Percentiles rank a stretch among this genome's conserved stretches.
Conservation (phyloP, 768 basidiomycete genomes). For the Chlorophyllum brunneum region DNA sequence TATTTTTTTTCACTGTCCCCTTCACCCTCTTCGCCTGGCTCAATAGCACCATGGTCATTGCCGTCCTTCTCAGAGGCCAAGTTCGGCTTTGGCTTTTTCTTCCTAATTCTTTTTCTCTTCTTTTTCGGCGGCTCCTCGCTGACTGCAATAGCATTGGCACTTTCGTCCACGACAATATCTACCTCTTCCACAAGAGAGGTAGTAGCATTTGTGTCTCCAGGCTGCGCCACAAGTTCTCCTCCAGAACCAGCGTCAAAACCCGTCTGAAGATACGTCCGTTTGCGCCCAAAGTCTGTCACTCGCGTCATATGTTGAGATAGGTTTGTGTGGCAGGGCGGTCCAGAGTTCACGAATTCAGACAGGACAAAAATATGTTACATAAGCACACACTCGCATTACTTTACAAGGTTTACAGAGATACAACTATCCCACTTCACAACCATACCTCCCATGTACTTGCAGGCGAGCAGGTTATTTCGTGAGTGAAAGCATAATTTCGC, state of each 20-base stretch:
- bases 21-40: no score
- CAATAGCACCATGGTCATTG: neutral
- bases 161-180: neutral
- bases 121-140: slow-evolving; percentile 37
- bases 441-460: no score
- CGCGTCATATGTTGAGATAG: slow-evolving; percentile 53
- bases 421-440: no score
- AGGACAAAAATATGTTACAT: no score
- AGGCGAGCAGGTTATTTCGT: no score
- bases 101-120: slow-evolving; percentile 51
- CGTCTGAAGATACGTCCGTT: slow-evolving; percentile 68
- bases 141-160: slow-evolving; percentile 6
- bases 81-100: slow-evolving; percentile 32
- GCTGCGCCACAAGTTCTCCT: slow-evolving; percentile 7
- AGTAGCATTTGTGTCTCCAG: neutral
- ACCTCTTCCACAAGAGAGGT: slow-evolving; percentile 14
- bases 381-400: no score
- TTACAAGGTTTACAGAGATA: no score
- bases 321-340: no score
- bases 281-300: slow-evolving; percentile 69
- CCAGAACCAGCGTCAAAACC: slow-evolving; percentile 33
- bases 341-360: no score
- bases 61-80: neutral
- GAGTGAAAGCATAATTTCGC: no score
- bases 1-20: neutral